Base-by-base conservation (phyloP, 139 green algal genomes). In the Trebouxia sp. region DNA sequence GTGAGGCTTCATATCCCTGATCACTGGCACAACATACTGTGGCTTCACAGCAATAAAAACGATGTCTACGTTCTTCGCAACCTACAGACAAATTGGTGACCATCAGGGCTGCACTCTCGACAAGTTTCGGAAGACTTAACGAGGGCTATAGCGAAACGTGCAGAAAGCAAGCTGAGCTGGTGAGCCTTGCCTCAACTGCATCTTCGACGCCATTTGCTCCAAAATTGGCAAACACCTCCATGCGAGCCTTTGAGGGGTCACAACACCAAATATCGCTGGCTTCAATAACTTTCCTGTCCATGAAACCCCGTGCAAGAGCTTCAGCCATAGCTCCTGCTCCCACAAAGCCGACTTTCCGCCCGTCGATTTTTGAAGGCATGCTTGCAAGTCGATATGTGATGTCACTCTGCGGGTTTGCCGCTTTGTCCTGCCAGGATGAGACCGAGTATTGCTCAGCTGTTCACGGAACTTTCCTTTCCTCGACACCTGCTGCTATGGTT, bases 1-100 rank as follows among this genome's bases (percentile, higher is more conserved):
- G 39, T 81, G 55, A 6, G 82, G 83, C 15, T 82, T 80, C 30
- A 91, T 69, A 0, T 80, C 66, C 41, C 81, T 62, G 38, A 98
- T 76, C 7, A 97, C 87, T 1, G 42, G 42, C 1, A 76, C 78
- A 24, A 98, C 88, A 65, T 94, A 89, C 78, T 97, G 88, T 14
- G 96, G 96, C 91, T 99, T 98, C 26, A 98, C 77, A 55, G 77
- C 55, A 45, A 75, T 51, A 11, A 82, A 76, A 7, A 75, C 62
- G 12, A 82, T 38, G 24, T 75, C 56, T 15, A 43, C 48, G 12
- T 82, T 65, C 32, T 70, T 37, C 9, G 77, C 41, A 20, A 82
- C 30, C 77, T 62, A n/a, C 56, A 69, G 26, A 28, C 26, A 24
- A n/a, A n/a, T n/a, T n/a, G n/a, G n/a, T n/a, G n/a, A n/a, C n/a